Evolutionary conservation across 139 green algal species (phyloP).

Genomic region (Picochlorum sp.): DNA sequence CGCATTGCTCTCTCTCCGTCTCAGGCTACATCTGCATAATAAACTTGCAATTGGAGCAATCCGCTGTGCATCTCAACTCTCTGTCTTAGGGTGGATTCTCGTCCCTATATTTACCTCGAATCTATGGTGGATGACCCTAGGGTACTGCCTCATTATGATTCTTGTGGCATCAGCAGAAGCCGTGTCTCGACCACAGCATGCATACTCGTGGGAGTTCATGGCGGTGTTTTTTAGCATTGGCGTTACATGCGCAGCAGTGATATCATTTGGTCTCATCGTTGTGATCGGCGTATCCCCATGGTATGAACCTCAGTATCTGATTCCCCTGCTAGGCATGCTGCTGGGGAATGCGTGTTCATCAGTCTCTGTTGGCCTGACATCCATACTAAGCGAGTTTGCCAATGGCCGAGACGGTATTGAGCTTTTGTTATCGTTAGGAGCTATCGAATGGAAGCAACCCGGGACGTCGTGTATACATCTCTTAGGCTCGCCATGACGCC

Average conservation of each 20-base stretch:
- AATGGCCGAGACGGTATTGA: slow-evolving; percentile 56
- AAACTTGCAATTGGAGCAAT: slow-evolving; percentile 23
- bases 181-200: slow-evolving; percentile 30
- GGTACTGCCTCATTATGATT: slow-evolving; percentile 63
- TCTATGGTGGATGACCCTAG: slow-evolving; percentile 39
- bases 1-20: slow-evolving; percentile 24
- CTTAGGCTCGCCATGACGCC: slow-evolving; percentile 61
- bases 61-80: slow-evolving; percentile 46
- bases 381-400: slow-evolving; percentile 38
- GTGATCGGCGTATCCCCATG: slow-evolving; percentile 48
- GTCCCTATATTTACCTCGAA: slow-evolving; percentile 60
- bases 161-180: slow-evolving; percentile 56
- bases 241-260: slow-evolving; percentile 15
- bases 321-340: slow-evolving; percentile 71
- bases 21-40: slow-evolving; percentile 34
- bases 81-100: slow-evolving; percentile 64
- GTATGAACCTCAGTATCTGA: slow-evolving; percentile 54
- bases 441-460: slow-evolving; percentile 62
- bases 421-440: slow-evolving; percentile 60
- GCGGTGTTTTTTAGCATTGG: slow-evolving; percentile 40
- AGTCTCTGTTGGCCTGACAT: slow-evolving; percentile 61
- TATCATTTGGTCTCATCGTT: slow-evolving; percentile 46
- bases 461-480: slow-evolving; percentile 28
- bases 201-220: slow-evolving; percentile 30
- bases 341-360: slow-evolving; percentile 68